Conservation (phyloP, 2,329 filamentous ascomycete genomes). For the Cadophora gregata region DNA sequence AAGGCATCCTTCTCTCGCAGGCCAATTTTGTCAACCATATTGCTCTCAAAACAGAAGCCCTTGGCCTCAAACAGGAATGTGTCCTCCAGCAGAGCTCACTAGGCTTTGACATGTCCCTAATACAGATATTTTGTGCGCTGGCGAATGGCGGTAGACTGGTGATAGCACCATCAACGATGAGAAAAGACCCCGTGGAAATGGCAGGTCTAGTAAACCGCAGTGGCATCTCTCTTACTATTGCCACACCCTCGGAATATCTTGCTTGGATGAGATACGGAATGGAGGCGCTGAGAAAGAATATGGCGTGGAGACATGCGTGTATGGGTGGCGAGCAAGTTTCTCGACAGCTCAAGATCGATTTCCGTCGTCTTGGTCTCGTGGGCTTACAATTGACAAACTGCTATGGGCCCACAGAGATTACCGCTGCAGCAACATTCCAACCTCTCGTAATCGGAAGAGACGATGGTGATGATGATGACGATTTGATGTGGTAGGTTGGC, state of each 20-base stretch:
- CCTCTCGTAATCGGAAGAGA: too few species aligned
- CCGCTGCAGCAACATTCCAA: conserved; percentile 17
- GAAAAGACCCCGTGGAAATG: too few species aligned
- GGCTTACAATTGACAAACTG: background rate
- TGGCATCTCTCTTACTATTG: too few species aligned
- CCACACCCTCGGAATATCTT: too few species aligned
- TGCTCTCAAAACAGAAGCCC: conserved; percentile 25
- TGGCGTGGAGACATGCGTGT: conserved; percentile 35
- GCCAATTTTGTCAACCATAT: conserved; percentile 34
- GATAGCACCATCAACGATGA: too few species aligned
- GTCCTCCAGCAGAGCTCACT: conserved; percentile 33
- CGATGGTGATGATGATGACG: too few species aligned
- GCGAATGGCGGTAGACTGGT: conserved; percentile 28
- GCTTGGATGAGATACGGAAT: too few species aligned
- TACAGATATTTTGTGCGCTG: conserved; percentile 30
- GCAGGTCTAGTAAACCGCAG: conserved; percentile 31
- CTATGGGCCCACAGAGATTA: conserved; percentile 34
- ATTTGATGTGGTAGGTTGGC: too few species aligned
- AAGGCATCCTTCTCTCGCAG: conserved; percentile 48
- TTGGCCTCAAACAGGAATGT: conserved; percentile 17
- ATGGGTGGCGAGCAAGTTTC: conserved; percentile 39
- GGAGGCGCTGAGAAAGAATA: conserved; percentile 21
- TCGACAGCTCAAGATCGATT: conserved; percentile 32
- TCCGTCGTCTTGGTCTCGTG: conserved; percentile 24
- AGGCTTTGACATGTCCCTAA: conserved; percentile 32